Evolutionary conservation across 768 basidiomycete species (phyloP), one percentile per base, ranked within the genome.

Genomic region (Tylopilus rubrobrunneus): DNA sequence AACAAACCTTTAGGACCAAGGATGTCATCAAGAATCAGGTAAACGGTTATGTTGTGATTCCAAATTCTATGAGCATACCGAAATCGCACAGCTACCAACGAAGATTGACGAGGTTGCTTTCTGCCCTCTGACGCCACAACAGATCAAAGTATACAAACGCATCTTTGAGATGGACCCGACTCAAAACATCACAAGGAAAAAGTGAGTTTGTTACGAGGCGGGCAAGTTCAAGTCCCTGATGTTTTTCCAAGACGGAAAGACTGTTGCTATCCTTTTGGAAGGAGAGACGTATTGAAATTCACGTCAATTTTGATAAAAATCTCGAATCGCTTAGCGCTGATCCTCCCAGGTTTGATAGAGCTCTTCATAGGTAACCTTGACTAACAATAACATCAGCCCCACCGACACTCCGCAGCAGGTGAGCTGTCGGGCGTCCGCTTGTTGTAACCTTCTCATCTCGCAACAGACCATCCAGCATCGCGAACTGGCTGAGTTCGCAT

Each of bases 31-130:
- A 77, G 59, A 69, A 83, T 52, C 87, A 87, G 72, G 86, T 82
- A 59, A 27, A 50, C 42, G 25, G 28, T 19, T 5, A 2, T 2
- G 23, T 19, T n/a, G 27, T 34, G 21, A 21, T 33, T 39, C 23
- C 4, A 8, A 31, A 10, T 31, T 21, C 12, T 29, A 1, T 33
- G 23, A 48, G n/a, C 19, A 34, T 19, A 55, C 17, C 25, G 48
- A 28, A 12, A 7, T 57, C 45, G 14, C 37, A 3, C 61, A 95
- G 87, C 77, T 98, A 3, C 96, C 96, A 1, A 76, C 78, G 56
- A 99, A 99, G 74, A 79, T 79, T 0, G 96, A 99, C 60, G 76
- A 92, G 63, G 89, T 98, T 14, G 92, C 97, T 6, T 96, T 98
- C 63, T 99, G 96, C 63, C 95, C 93, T 15, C 72, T 98, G 46